phyloP scores from a whole-genome alignment of 2,329 filamentous ascomycete genomes.

The Coniella vitis region DNA sequence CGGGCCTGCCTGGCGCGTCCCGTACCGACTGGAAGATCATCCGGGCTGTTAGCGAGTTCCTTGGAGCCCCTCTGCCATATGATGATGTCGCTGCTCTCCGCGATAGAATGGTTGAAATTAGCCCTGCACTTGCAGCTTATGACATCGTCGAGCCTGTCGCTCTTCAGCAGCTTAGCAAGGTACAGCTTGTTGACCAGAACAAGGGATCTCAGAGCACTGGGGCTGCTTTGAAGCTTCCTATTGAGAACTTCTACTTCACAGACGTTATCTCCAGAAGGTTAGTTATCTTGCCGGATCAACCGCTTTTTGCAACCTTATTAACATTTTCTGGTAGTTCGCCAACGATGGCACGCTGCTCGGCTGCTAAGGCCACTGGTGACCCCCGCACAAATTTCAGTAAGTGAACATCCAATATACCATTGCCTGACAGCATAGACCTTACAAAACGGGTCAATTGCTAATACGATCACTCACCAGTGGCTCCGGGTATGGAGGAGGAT shows the following conservation, averaged over 20 bases:
- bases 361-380: slow-evolving; percentile 78
- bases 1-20: slow-evolving; percentile 79
- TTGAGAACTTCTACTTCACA: slow-evolving; percentile 98
- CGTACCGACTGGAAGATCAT: slow-evolving; percentile 99
- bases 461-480: slow-evolving; percentile 36
- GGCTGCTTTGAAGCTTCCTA: slow-evolving; percentile 72
- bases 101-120: slow-evolving; percentile 93
- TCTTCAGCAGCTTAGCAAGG: slow-evolving; percentile 72
- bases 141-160: slow-evolving; percentile 82
- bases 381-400: slow-evolving; percentile 64
- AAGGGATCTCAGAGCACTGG: slow-evolving; percentile 72
- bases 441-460: no score
- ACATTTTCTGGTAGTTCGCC: slow-evolving; percentile 61
- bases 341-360: slow-evolving; percentile 96
- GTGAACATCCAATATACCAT: not conserved
- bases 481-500: slow-evolving; percentile 59
- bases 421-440: no score
- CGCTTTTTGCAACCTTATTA: not conserved
- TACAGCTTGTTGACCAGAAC: slow-evolving; percentile 94
- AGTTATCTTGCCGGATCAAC: slow-evolving; percentile 27
- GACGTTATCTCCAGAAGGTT: slow-evolving; percentile 94
- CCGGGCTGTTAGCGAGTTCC: slow-evolving; percentile 84
- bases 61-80: slow-evolving; percentile 80
- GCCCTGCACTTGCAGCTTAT: slow-evolving; percentile 80
- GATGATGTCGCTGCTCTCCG: slow-evolving; percentile 85